A percentile compares a stretch with the other conserved stretches of the same genome.
Evolutionary conservation across 208 protist genomes (phyloP).

Genomic region (Zelonia costaricensis): DNA sequence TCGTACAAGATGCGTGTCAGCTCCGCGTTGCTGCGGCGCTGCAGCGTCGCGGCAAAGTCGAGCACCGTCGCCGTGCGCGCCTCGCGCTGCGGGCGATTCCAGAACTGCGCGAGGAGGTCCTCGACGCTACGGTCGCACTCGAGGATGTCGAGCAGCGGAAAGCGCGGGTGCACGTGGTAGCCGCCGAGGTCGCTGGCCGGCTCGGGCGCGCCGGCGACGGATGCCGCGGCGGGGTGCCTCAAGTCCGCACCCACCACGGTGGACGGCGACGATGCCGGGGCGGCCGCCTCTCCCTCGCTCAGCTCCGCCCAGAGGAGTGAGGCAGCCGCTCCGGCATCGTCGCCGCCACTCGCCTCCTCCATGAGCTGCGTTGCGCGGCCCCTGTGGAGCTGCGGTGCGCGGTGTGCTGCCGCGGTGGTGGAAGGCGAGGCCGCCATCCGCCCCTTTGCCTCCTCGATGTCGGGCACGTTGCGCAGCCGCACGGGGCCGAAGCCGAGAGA

Average conservation of each 20-base stretch:
- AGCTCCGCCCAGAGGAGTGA: slow-evolving; percentile 8
- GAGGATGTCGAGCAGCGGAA: slow-evolving; percentile 74
- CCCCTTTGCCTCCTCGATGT: slow-evolving; percentile 54
- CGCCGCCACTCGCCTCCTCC: neutral
- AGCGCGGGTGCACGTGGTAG: slow-evolving; percentile 54
- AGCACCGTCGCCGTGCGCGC: slow-evolving; percentile 70
- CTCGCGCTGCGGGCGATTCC: slow-evolving; percentile 51
- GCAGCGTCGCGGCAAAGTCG: slow-evolving; percentile 73
- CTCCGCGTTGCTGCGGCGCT: slow-evolving; percentile 60
- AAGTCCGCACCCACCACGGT: neutral
- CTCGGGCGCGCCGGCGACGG: too few relatives aligned
- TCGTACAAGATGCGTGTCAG: slow-evolving; percentile 67
- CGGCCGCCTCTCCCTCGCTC: neutral
- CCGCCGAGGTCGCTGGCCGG: slow-evolving; percentile 31
- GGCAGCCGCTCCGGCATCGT: neutral
- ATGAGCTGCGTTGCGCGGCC: neutral
- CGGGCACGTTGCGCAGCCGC: slow-evolving; percentile 74
- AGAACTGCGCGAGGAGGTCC: slow-evolving; percentile 75
- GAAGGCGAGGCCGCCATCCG: too few relatives aligned
- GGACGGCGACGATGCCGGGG: neutral
- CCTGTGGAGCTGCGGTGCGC: neutral
- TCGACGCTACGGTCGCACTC: slow-evolving; percentile 69
- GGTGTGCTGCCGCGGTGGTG: neutral
- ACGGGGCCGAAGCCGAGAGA: slow-evolving; percentile 79
- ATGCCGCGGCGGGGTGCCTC: neutral